phyloP scores from a whole-genome alignment of 306 rosid genomes.

The Spatholobus suberectus region DNA sequence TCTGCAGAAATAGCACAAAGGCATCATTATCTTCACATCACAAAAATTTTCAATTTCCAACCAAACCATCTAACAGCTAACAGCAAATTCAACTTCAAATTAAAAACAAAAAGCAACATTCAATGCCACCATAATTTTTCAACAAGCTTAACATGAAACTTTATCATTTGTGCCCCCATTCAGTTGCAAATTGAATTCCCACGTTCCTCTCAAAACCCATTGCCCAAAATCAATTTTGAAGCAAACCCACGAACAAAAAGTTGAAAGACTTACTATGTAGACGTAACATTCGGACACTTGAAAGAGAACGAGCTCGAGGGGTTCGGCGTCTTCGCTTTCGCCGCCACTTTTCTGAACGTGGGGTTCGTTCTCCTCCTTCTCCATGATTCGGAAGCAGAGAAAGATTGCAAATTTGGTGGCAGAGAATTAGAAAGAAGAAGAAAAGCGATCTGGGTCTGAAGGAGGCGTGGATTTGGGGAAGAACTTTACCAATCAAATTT shows the following conservation, averaged over 20 bases:
- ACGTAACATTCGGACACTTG: constrained; percentile 97
- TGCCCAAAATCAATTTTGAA: constrained; percentile 34
- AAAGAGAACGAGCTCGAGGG: constrained; percentile 86
- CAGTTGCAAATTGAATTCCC: not conserved
- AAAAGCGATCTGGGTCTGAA: constrained; percentile 37
- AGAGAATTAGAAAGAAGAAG: constrained; percentile 3
- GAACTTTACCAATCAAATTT: constrained; percentile 25
- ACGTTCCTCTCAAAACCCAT: constrained; percentile 6
- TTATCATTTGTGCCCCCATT: constrained; percentile 16
- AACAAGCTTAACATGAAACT: constrained; percentile 12
- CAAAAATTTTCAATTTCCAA: constrained; percentile 11
- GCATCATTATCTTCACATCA: constrained; percentile 28
- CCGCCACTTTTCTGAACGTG: constrained; percentile 52
- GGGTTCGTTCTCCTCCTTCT: constrained; percentile 55
- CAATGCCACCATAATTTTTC: constrained; percentile 25
- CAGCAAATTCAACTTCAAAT: constrained; percentile 1
- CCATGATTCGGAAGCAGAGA: constrained; percentile 59
- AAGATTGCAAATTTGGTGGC: constrained; percentile 40
- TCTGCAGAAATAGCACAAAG: constrained; percentile 63
- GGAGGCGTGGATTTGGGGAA: constrained; percentile 4
- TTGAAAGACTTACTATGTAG: constrained; percentile 68
- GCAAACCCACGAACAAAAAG: constrained; percentile 35
- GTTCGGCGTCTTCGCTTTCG: constrained; percentile 63
- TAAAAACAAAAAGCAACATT: not conserved
- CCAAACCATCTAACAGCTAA: constrained; percentile 3